Base-by-base conservation (phyloP, 176 grass and related monocot species). In the Hordeum marinum region DNA sequence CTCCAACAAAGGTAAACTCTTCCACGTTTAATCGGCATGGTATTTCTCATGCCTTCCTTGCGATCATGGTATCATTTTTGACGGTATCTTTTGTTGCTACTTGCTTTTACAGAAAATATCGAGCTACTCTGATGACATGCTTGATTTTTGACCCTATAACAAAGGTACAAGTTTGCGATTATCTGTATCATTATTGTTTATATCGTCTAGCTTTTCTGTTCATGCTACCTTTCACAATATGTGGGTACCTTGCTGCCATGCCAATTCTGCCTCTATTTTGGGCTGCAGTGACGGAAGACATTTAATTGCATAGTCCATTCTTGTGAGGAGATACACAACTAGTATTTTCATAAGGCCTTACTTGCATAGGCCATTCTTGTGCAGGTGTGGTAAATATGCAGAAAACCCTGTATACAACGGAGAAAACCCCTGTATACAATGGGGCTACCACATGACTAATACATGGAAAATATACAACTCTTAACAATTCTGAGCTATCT, bases 61-160 rank as follows among this genome's bases (percentile, higher is more conserved):
- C 7, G 70, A 65, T 80, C 31, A 45, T 72, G 69, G 25, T 72
- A 45, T 15, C n/a, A 15, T 65, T 87, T 87, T 24, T 75, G 71
- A 89, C 79, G 66, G 23, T 72, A 39, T 36, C n/a, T 86, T 84
- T 63, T 61, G 21, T 86, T 79, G 40, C 61, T 63, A n/a, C 69
- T 48, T 74, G 77, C 78, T 88, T 91, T 40, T 76, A 69, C 84
- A 98, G 95, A 79, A 98, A 95, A 85, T 90, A 93, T 87, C 90
- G 92, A 85, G 89, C 93, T 41, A 98, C 91, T 88, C 89, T 98
- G 52, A 95, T 98, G 92, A 95, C 92, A 85, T 98, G 87, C 79
- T 79, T 98, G 82, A 91, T 98, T 57, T 98, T 98, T 86, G 95
- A 95, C 91, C 91, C 95, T 82, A 78, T 95, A 80, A 77, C 80